Base-by-base conservation (phyloP, 208 protist genomes). In the Trypanosoma scelopori region DNA sequence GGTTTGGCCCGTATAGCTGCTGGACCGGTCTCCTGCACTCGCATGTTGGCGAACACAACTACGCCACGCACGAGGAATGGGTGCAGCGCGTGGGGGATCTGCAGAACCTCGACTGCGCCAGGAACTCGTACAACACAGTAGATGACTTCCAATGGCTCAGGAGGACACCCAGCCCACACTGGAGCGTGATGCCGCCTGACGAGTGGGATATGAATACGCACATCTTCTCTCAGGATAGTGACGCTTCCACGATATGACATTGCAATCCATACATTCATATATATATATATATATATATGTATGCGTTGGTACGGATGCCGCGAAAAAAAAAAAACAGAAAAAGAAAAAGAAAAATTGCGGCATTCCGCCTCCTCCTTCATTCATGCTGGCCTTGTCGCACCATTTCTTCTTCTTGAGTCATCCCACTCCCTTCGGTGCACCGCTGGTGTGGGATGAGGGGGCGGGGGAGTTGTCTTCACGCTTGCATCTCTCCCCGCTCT, bases 141-240 rank as follows among this genome's bases (percentile, higher is more conserved):
- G 81, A 93, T 56, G 90, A 96, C 67, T 96, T 96, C 65, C 87
- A 92, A 65, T 93, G 90, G 87, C 72, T 96, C 37, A 82, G 75
- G 45, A 92, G 91, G 73, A 82, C 73, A 22, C 62, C 63, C 23
- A 93, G 87, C 53, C 90, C 90, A 25, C 80, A 96, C 59, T 96
- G 90, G 87, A 71, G 80, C 27, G 74, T 89, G 1, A 42, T 95
- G 25, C 53, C 52, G n/a, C 64, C 23, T 20, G 61, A 66, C 32
- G 71, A 87, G 56, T 63, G 78, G 69, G 43, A 55, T 22, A 53
- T 66, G 12, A 58, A 39, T 35, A 27, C 28, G 23, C 66, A 50
- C 15, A 66, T 30, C 4, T 69, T 65, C 1, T 59, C 42, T 12
- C 45, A 18, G 58, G 47, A 3, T 37, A 9, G 9, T 11, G 3